Base-by-base conservation (phyloP, 352 stramenopile genomes). In the Thraustochytrium striatum region DNA sequence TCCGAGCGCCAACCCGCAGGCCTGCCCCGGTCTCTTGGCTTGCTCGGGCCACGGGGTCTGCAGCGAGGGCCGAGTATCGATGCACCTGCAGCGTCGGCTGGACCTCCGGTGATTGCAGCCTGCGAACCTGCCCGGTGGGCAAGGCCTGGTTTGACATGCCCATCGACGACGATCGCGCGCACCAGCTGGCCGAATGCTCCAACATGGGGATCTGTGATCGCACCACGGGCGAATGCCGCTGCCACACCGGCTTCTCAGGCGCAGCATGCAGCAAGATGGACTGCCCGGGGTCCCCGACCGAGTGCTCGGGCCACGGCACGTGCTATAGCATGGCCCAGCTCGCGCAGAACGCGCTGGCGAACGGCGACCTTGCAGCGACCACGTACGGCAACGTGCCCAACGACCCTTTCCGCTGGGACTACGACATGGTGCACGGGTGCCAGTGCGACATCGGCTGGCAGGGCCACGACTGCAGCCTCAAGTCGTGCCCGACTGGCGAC, bases 11-110 rank as follows among this genome's bases (percentile, higher is more conserved):
- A 87, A 91, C 25, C 94, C 85, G 28, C 61, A 82, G 33, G 69
- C 75, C 16, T 92, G 88, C 72, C 88, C 89, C 7, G 87, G 88
- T 30, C 89, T 9, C 92, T 43, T 81, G 35, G 28, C 72, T 9
- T 94, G 89, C 79, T 89, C 84, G 69, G 86, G 83, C 8, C 88
- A 89, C 57, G 89, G 89, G 19, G 44, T 32, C 38, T 93, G 89
- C 44, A 85, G 72, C 11, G 83, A 83, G 0, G 1, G 83, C 88
- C 0, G 38, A 83, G 2, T 93, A 87, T 41, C 79, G 70, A 7
- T 82, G 78, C 33, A 78, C 47, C 11, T 82, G 78, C 62, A 44
- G 28, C 0, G 16, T 65, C 19, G 78, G 78, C 0, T 82, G 78
- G 78, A 3, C 44, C 7, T 36, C 35, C 35, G 79, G 87, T 68